Evolutionary conservation across 1,139 yeast species (phyloP), one percentile per base, ranked within the genome.

Genomic region (Pichia sp.): DNA sequence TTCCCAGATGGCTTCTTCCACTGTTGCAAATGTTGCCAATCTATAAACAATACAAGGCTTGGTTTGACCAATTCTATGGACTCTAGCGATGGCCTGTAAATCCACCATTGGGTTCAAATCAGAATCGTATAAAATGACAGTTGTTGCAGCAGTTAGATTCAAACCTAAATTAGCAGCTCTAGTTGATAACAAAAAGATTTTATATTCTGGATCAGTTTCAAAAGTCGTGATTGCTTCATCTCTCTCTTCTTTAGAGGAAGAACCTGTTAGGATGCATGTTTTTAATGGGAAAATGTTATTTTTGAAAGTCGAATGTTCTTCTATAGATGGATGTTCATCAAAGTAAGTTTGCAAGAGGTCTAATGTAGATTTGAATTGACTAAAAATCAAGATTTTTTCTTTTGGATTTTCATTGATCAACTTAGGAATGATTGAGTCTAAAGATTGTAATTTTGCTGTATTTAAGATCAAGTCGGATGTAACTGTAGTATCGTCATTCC

Each of bases 31-130:
- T 11, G 89, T 77, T 19, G 90, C 82, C 38, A 93, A 73, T 51
- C 98, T 75, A 61, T 81, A 88, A 1, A 93, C 79, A 39, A 88
- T 74, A 3, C 90, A 96, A 0, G 96, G 96, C 46, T 77, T 81
- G 1, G 70, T 73, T 65, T 93, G 99, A 0, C 99, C 98, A 48
- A 93, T 88, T 61, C 99, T 73, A 64, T 93, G 98, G 14, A 88
- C 95, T 50, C 99, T 74, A 61, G 91, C 98, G 79, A 93, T 93
- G 0, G 98, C 98, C 63, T 93, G 99, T 44, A 90, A 69, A 65
- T 93, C 98, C 57, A 89, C 91, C 62, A 93, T 98, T 0, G 99
- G 99, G 59, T 93, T 93, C 96, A 98, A 91, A 63, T 93, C 98
- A 51, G 88, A 85, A 61, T 93, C 99, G 62, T 88, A 90, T 15